Percentiles rank a stretch among this genome's conserved stretches.
phyloP scores from a whole-genome alignment of 495 filamentous ascomycete species.

The Pyronema domesticum region DNA sequence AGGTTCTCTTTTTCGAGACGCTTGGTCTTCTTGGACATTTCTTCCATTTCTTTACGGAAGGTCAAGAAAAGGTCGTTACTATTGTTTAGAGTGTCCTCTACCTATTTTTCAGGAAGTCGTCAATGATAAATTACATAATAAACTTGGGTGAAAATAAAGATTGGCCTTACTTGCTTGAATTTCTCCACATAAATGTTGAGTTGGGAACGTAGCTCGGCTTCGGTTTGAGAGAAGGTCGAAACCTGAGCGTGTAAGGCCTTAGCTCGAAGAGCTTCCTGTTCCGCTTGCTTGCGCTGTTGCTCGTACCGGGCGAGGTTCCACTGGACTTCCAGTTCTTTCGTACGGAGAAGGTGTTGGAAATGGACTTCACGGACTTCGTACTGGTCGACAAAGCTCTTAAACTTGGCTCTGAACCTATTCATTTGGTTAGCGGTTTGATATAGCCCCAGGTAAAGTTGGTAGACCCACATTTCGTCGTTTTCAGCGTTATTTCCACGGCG shows the following conservation, averaged over 20 bases:
- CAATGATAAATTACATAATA: neutral
- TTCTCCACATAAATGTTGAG: conserved; percentile 98
- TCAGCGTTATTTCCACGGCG: conserved; percentile 59
- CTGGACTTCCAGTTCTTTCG: conserved; percentile 92
- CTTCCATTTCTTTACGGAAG: conserved; percentile 98
- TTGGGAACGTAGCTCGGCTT: conserved; percentile 80
- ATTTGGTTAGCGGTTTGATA: neutral
- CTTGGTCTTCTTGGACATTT: conserved; percentile 99
- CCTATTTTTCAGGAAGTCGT: conserved; percentile 34
- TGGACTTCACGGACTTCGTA: conserved; percentile 87
- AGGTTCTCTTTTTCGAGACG: conserved; percentile 93
- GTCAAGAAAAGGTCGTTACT: conserved; percentile 96
- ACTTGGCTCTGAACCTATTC: conserved; percentile 49
- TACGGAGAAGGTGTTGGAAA: conserved; percentile 72
- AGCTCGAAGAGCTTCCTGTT: conserved; percentile 58
- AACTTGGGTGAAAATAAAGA: neutral
- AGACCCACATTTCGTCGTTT: conserved; percentile 63
- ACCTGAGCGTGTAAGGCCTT: conserved; percentile 78
- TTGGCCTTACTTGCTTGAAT: conserved; percentile 75
- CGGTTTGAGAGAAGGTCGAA: conserved; percentile 88
- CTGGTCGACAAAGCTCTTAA: conserved; percentile 87
- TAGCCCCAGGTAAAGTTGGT: neutral
- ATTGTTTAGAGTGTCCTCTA: conserved; percentile 97
- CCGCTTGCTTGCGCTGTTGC: conserved; percentile 69
- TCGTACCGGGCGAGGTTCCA: conserved; percentile 73